Conservation (phyloP, 2,329 filamentous ascomycete genomes). For the Aureobasidium musti region DNA sequence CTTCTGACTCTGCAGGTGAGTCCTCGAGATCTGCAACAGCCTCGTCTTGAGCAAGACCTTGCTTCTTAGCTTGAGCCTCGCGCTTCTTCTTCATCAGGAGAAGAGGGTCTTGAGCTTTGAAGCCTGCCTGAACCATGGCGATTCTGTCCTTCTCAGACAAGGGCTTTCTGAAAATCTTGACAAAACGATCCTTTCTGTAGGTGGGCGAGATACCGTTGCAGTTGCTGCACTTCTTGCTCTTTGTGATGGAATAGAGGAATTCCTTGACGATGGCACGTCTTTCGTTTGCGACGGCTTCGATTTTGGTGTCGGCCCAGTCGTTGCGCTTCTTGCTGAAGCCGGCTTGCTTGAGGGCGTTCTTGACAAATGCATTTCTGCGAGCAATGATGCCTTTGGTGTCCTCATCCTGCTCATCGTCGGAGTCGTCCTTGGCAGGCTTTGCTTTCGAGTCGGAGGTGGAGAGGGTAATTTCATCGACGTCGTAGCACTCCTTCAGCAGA, state of each 20-base stretch:
- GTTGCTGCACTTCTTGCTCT: constrained; percentile 67
- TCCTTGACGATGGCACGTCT: constrained; percentile 76
- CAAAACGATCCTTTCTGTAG: constrained; percentile 85
- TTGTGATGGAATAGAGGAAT: constrained; percentile 73
- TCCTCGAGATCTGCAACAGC: constrained; percentile 67
- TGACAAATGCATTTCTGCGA: constrained; percentile 68
- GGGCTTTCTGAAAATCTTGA: constrained; percentile 90
- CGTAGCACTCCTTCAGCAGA: constrained; percentile 67
- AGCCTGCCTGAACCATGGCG: constrained; percentile 70
- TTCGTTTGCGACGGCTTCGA: constrained; percentile 77
- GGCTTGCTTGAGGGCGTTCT: constrained; percentile 66
- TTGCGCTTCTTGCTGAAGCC: constrained; percentile 49
- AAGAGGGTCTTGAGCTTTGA: constrained; percentile 71
- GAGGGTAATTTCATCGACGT: constrained; percentile 52
- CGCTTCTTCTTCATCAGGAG: constrained; percentile 57
- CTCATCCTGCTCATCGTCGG: constrained; percentile 62
- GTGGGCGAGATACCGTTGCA: constrained; percentile 72
- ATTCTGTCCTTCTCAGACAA: constrained; percentile 72
- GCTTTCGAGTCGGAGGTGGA: constrained; percentile 35
- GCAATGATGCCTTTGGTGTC: constrained; percentile 59
- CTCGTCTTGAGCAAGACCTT: constrained; percentile 62
- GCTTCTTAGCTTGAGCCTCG: constrained; percentile 49
- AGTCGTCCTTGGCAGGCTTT: constrained; percentile 48
- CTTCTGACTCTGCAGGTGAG: constrained; percentile 48
- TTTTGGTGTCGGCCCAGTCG: constrained; percentile 63